Conservation (phyloP, 2,329 filamentous ascomycete species). For the Nemania bipapillata region DNA sequence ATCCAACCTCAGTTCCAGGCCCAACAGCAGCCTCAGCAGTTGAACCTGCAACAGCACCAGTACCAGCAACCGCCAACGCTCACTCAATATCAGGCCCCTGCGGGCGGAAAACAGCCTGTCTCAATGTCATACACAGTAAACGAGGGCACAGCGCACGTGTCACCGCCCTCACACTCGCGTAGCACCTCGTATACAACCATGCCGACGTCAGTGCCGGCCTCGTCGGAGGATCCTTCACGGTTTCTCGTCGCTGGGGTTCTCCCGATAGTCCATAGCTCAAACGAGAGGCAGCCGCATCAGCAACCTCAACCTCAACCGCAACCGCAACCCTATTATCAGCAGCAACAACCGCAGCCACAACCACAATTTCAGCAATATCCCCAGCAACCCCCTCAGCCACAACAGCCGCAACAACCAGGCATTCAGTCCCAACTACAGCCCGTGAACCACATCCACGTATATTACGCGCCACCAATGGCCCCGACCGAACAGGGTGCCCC, state of each 20-base stretch:
- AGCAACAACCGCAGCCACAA: slow-evolving; percentile 18
- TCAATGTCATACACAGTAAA: slow-evolving; percentile 35
- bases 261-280: slow-evolving; percentile 12
- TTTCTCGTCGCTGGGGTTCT: slow-evolving; percentile 17
- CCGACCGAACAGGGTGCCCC: not conserved
- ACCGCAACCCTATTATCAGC: slow-evolving; percentile 7
- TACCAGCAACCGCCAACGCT: slow-evolving; percentile 12
- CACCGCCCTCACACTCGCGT: slow-evolving; percentile 25
- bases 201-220: slow-evolving; percentile 38
- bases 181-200: slow-evolving; percentile 11
- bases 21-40: slow-evolving; percentile 7
- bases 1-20: slow-evolving; percentile 17
- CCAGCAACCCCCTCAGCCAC: not conserved
- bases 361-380: slow-evolving; percentile 14
- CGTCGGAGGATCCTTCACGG: slow-evolving; percentile 10
- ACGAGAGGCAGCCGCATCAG: slow-evolving; percentile 14
- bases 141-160: slow-evolving; percentile 15
- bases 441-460: slow-evolving; percentile 38
- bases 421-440: slow-evolving; percentile 26
- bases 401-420: slow-evolving; percentile 20
- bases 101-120: slow-evolving; percentile 24
- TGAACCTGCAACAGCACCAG: slow-evolving; percentile 17
- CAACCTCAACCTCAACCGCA: slow-evolving; percentile 4
- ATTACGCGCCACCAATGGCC: slow-evolving; percentile 31
- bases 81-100: slow-evolving; percentile 9